Evolutionary conservation across 2,329 filamentous ascomycete genomes (phyloP).

Genomic region (Aureobasidium sp.): DNA sequence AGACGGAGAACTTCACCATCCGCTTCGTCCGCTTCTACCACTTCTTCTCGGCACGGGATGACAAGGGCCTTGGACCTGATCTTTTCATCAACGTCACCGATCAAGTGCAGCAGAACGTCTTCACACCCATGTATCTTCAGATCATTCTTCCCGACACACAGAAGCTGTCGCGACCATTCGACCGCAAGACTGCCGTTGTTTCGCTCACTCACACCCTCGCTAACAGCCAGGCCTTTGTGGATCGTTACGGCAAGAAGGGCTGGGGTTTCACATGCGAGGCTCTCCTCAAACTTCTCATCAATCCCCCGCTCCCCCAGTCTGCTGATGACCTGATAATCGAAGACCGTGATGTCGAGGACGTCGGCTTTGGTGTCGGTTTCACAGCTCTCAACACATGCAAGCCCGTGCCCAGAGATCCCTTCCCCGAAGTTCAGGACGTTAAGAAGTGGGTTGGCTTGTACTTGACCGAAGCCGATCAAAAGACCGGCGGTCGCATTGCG

Average conservation of each 20-base stretch:
- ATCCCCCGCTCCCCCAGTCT: constrained; percentile 65
- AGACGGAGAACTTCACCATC: constrained; percentile 74
- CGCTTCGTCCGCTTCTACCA: constrained; percentile 95
- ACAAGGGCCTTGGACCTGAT: constrained; percentile 81
- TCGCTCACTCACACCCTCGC: constrained; percentile 89
- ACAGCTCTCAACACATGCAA: constrained; percentile 89
- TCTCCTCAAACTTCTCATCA: constrained; percentile 82
- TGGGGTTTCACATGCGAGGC: constrained; percentile 87
- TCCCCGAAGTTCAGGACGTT: constrained; percentile 74
- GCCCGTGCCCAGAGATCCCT: constrained; percentile 67
- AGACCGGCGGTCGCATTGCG: constrained; percentile 63
- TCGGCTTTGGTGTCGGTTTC: constrained; percentile 90
- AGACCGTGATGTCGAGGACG: constrained; percentile 89
- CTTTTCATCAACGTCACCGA: constrained; percentile 86
- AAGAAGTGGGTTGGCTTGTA: constrained; percentile 77
- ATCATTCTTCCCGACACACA: constrained; percentile 86
- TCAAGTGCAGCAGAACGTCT: constrained; percentile 67
- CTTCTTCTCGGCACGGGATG: constrained; percentile 71
- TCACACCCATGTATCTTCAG: constrained; percentile 75
- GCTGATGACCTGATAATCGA: constrained; percentile 64
- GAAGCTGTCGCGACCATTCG: constrained; percentile 76
- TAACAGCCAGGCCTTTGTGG: constrained; percentile 75
- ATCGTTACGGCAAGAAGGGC: constrained; percentile 64
- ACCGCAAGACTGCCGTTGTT: constrained; percentile 88
- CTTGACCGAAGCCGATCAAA: constrained; percentile 68